These are phyloP conservation scores for Nicotiana obtusifolia DNA, from an alignment of 257 asterid genomes.

Conservation along the genomic window DNA sequence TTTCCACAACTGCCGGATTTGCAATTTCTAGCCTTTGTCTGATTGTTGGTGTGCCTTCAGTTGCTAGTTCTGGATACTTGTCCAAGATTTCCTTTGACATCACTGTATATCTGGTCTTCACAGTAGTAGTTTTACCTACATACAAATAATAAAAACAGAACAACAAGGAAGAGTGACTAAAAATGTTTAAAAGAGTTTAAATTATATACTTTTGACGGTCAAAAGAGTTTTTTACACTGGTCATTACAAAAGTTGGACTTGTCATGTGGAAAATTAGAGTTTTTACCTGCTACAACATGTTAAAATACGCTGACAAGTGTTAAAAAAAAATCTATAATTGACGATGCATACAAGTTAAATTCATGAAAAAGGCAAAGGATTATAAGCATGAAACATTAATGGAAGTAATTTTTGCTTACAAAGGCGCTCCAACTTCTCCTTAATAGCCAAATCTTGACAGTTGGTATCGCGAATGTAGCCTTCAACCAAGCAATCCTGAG, in stretches of 20 bases:
- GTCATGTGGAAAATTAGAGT: background rate
- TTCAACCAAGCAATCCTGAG: slow-evolving; percentile 77
- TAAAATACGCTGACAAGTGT: background rate
- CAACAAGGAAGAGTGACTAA: background rate
- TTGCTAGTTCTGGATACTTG: slow-evolving; percentile 72
- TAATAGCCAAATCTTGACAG: slow-evolving; percentile 55
- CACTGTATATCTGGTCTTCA: slow-evolving; percentile 80
- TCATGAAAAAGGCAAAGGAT: background rate
- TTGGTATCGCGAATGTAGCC: slow-evolving; percentile 83
- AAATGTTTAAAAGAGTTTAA: background rate
- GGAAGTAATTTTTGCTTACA: slow-evolving; percentile 38
- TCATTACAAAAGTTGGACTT: background rate
- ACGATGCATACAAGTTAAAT: background rate
- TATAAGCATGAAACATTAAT: background rate
- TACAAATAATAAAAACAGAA: background rate
- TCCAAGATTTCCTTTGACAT: slow-evolving; percentile 72
- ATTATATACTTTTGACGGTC: background rate
- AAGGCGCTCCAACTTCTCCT: slow-evolving; percentile 76
- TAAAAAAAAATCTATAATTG: background rate
- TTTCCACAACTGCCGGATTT: slow-evolving; percentile 67
- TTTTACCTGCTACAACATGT: background rate
- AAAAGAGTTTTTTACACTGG: background rate
- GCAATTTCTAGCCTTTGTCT: slow-evolving; percentile 75
- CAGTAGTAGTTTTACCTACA: slow-evolving; percentile 86
- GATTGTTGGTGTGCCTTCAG: slow-evolving; percentile 82